These are phyloP conservation scores for Parastagonospora nodorum DNA, from an alignment of 2,329 filamentous ascomycete genomes.

Conservation along the genomic window DNA sequence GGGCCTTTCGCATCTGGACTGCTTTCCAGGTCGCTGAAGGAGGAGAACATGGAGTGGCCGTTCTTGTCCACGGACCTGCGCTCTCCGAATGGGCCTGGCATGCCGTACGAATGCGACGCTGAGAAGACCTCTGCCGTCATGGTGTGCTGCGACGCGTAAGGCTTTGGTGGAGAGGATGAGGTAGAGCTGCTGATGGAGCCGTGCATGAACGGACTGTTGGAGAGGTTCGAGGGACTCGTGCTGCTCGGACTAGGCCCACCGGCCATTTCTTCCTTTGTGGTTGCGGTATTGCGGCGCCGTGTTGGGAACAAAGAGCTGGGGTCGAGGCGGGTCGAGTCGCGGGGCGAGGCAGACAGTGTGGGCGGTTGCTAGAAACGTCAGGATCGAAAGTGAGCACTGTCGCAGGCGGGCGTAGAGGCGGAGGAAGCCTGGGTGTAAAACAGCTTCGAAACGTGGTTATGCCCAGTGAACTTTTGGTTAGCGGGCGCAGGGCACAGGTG, in stretches of 20 bases:
- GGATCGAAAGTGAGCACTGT: slow-evolving; percentile 21
- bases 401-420: slow-evolving; percentile 19
- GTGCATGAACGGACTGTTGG: slow-evolving; percentile 47
- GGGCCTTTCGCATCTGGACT: slow-evolving; percentile 28
- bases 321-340: slow-evolving; percentile 16
- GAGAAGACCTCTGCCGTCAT: slow-evolving; percentile 50
- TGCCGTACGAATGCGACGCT: slow-evolving; percentile 46
- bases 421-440: slow-evolving; percentile 31
- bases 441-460: slow-evolving; percentile 44
- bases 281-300: slow-evolving; percentile 30
- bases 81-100: slow-evolving; percentile 49
- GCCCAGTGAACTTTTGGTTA: slow-evolving; percentile 18
- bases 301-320: slow-evolving; percentile 39
- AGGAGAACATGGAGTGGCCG: slow-evolving; percentile 37
- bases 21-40: slow-evolving; percentile 42
- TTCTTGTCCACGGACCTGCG: slow-evolving; percentile 46
- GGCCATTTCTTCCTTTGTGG: slow-evolving; percentile 47
- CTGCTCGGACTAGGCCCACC: slow-evolving; percentile 49
- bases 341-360: slow-evolving; percentile 25
- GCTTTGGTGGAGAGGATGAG: slow-evolving; percentile 47
- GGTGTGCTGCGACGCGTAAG: slow-evolving; percentile 41
- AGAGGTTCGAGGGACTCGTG: slow-evolving; percentile 48
- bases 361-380: slow-evolving; percentile 24
- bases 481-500: slow-evolving; percentile 11
- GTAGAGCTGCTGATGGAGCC: slow-evolving; percentile 47